Evolutionary conservation across 306 rosid genomes (phyloP).

Genomic region (Psophocarpus tetragonolobus): DNA sequence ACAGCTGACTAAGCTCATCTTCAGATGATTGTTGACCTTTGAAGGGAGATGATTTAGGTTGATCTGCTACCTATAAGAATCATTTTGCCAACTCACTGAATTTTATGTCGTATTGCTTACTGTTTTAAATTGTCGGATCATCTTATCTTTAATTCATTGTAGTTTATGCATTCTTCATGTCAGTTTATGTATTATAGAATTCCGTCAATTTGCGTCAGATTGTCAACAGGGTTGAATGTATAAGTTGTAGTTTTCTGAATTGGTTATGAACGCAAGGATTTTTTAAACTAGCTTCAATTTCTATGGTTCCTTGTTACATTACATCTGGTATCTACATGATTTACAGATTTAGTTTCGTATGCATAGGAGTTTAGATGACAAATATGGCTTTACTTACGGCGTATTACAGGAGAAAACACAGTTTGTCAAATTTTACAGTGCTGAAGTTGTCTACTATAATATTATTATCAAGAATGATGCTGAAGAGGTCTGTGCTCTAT

Average conservation of each 20-base stretch:
- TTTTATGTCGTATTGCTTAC: conserved; percentile 35
- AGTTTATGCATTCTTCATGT: conserved; percentile 29
- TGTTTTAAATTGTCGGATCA: conserved; percentile 30
- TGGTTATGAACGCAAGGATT: background rate
- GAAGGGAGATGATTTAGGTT: conserved; percentile 38
- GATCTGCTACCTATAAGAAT: conserved; percentile 31
- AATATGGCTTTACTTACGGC: background rate
- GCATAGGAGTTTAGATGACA: background rate
- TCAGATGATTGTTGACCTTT: background rate
- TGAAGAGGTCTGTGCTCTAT: background rate
- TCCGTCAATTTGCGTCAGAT: conserved; percentile 35
- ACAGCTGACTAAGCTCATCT: conserved; percentile 67
- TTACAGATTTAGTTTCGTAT: background rate
- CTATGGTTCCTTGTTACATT: background rate
- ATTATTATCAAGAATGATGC: background rate
- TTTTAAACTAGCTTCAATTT: background rate
- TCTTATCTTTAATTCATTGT: conserved; percentile 32
- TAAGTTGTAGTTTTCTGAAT: conserved; percentile 32
- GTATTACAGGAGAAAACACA: background rate
- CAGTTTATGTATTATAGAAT: conserved; percentile 46
- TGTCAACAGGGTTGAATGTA: conserved; percentile 35
- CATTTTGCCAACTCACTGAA: conserved; percentile 41
- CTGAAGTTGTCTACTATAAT: background rate
- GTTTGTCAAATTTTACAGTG: background rate
- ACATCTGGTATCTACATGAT: background rate